Base-by-base conservation (phyloP, 495 filamentous ascomycete species). In the Tuber microsphaerosporum region DNA sequence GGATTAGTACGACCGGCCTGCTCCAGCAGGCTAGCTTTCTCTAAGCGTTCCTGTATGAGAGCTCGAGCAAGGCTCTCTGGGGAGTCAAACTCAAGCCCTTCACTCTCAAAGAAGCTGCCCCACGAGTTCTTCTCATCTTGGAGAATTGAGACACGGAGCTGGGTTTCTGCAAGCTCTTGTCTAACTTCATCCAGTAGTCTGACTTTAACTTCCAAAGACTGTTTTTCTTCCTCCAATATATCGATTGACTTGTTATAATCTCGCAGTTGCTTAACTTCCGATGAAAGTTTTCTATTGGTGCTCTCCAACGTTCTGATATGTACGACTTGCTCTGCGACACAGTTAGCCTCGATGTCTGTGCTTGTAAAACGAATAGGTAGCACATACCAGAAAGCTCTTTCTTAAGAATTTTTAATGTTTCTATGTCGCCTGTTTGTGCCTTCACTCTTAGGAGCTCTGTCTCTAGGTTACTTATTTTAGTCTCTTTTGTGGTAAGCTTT, bases 181-280 rank as follows among this genome's bases (percentile, higher is more conserved):
- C 92, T 88, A 19, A 97, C 79, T 37, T 89, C 88, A 75, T 92
- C 89, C 86, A 95, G 91, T 41, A 91, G 84, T 75, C 92, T 89
- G 42, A 99, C 78, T 78, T 89, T 92, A 71, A 89, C 89, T 82
- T 97, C 91, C 72, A 99, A 85, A 0, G 89, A 88, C 76, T 91
- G 88, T 85, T 98, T 98, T 85, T 99, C 93, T 81, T 99, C 95
- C 80, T 98, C 94, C 0, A 97, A 90, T n/a, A 98, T 88, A 77
- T 97, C 93, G 7, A 97, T 90, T 48, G 91, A 92, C 83, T 92
- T 94, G 80, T 92, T 90, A 31, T 90, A 82, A 81, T 93, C 91
- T 22, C 93, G 89, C 61, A 94, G 86, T 75, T 92, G 90, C 72
- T 91, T 92, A 8, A 98, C 84, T 81, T 99, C 94, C 12, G 87